Evolutionary conservation across 2,329 filamentous ascomycete genomes (phyloP), one percentile per base, ranked within the genome.

Genomic region (Didymella exigua): DNA sequence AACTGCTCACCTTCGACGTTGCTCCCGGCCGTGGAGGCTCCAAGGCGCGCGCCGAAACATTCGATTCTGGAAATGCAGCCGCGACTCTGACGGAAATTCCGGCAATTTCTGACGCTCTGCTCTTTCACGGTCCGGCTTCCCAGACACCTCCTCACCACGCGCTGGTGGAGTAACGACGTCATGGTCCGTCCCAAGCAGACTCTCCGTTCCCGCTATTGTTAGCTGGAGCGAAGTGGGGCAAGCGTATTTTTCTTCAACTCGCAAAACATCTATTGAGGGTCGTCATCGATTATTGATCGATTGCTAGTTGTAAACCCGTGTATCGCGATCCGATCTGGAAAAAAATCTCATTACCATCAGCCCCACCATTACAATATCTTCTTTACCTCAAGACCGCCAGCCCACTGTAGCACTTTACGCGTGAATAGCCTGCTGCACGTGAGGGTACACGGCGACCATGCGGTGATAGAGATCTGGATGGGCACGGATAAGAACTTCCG

Each of bases 401-500:
- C 38, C 46, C 38, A 19, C 42, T 44, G 42, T 11, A 21, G 47
- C 50, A 46, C 16, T 34, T 57, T 49, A 69, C 33, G 82, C 84
- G 67, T 89, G 87, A 56, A 95, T 90, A 19, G 89, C 87, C 67
- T 89, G 80, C 77, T 95, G 90, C 4, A 96, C 88, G 59, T 89
- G 85, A 7, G 93, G 93, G 70, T 96, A 97, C 13, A 96, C 87
- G 46, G 82, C 78, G 1, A 96, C 81, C 86, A 98, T 89, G 58
- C 85, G 82, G 14, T 86, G 79, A 74, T 93, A 97, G 41, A 98
- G 77, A 58, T 96, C 91, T 0, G 87, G 86, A 74, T 96, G 93
- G 52, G 95, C 87, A 36, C 84, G 81, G 71, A 91, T 88, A 79
- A 96, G 78, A 8, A 93, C 89, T 68, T 89, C 83, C 8, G 84